Conservation (phyloP, 2,329 filamentous ascomycete genomes). For the Calonectria pauciramosa region DNA sequence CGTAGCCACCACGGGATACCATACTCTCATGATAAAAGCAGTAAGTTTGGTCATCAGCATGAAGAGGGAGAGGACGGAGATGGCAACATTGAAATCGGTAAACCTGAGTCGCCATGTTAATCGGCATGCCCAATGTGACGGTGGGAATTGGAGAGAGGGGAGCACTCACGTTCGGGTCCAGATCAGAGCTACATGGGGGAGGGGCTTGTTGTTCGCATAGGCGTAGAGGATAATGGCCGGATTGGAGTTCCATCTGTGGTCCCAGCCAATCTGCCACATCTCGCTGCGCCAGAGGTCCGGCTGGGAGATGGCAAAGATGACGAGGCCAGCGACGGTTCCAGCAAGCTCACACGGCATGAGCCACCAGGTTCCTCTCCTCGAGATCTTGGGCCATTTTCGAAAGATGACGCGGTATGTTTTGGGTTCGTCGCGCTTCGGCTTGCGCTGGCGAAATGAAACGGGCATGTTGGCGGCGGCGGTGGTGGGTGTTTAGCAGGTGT, state of each 20-base stretch:
- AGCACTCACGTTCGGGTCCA: slow-evolving; percentile 79
- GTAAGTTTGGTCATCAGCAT: slow-evolving; percentile 79
- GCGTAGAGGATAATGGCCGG: slow-evolving; percentile 79
- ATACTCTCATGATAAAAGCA: slow-evolving; percentile 78
- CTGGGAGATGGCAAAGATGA: slow-evolving; percentile 80
- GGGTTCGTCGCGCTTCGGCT: slow-evolving; percentile 31
- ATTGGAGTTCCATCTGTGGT: slow-evolving; percentile 81
- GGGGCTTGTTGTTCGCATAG: slow-evolving; percentile 77
- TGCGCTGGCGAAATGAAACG: slow-evolving; percentile 33
- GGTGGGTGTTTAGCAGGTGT: background rate
- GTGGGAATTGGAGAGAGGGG: background rate
- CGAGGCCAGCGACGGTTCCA: slow-evolving; percentile 74
- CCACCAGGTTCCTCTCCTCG: slow-evolving; percentile 69
- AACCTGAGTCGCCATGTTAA: slow-evolving; percentile 61
- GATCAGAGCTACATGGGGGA: slow-evolving; percentile 75
- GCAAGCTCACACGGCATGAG: slow-evolving; percentile 77
- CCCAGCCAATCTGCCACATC: slow-evolving; percentile 80
- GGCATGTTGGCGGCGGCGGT: slow-evolving; percentile 40
- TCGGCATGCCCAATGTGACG: background rate
- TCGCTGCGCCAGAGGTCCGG: slow-evolving; percentile 80
- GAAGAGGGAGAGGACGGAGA: slow-evolving; percentile 83
- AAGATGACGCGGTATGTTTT: slow-evolving; percentile 68
- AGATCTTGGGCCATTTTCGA: slow-evolving; percentile 67
- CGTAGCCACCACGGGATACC: slow-evolving; percentile 75
- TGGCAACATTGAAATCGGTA: slow-evolving; percentile 82